Conservation (phyloP, 345 rosid species). For the Zanthoxylum bungeanum region DNA sequence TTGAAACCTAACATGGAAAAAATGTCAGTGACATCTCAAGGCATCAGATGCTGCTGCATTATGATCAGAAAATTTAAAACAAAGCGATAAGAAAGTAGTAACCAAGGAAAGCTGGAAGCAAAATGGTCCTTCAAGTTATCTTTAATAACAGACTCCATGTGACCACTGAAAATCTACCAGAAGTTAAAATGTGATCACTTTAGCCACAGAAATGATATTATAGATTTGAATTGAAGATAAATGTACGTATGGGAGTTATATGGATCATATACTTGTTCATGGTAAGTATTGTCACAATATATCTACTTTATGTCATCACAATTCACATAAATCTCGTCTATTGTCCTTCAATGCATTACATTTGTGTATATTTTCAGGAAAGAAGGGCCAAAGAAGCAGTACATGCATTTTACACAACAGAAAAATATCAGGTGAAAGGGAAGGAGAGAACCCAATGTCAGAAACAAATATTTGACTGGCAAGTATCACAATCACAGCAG, state of each 20-base stretch:
- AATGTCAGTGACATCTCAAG: not conserved
- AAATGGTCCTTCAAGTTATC: constrained; percentile 5
- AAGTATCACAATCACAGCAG: not conserved
- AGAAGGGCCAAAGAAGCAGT: not conserved
- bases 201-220: not conserved
- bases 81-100: not conserved
- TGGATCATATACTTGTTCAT: not conserved
- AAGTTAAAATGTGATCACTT: not conserved
- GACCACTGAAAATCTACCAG: not conserved
- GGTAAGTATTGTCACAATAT: not conserved
- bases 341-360: constrained; percentile 5
- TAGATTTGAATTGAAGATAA: not conserved
- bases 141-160: not conserved
- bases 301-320: not conserved
- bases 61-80: not conserved
- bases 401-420: not conserved
- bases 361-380: not conserved
- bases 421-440: not conserved
- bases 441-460: not conserved
- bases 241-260: constrained; percentile 1
- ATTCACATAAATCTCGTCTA: not conserved
- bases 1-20: constrained; percentile 35
- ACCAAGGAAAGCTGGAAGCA: not conserved
- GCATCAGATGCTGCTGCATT: not conserved
- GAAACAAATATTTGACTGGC: not conserved